These are phyloP conservation scores for Tetradesmus lagerheimii DNA, from an alignment of 139 green algal genomes.

Conservation along the genomic window DNA sequence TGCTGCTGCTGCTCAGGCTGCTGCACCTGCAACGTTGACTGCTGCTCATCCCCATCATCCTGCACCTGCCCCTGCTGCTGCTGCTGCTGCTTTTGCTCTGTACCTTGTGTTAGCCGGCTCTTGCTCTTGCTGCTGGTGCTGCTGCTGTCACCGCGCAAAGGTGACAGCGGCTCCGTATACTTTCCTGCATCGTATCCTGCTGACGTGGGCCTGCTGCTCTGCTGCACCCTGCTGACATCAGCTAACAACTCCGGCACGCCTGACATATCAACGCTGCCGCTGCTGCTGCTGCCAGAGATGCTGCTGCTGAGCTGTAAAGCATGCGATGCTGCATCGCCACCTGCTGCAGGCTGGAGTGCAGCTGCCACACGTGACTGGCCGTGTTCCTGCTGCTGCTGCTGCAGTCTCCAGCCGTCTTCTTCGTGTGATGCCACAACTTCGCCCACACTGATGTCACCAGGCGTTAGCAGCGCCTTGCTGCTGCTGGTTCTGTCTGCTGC, in stretches of 20 bases:
- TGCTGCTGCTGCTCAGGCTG: background rate
- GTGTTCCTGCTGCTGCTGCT: background rate
- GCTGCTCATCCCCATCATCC: too few species aligned
- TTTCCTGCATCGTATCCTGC: slow-evolving; percentile 27
- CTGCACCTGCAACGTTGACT: too few species aligned
- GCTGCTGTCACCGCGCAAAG: background rate
- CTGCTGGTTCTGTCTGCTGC: background rate
- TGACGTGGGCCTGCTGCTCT: slow-evolving; percentile 3
- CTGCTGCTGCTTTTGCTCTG: background rate
- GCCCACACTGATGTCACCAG: slow-evolving; percentile 1
- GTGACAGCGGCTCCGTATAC: slow-evolving; percentile 1
- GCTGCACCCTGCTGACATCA: slow-evolving; percentile 30
- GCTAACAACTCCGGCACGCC: slow-evolving; percentile 27
- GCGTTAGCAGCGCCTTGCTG: background rate
- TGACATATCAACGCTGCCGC: background rate
- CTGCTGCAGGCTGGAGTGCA: background rate
- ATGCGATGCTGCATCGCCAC: background rate
- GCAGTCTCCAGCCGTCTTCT: background rate
- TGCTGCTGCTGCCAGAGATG: slow-evolving; percentile 21
- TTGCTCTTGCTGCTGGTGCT: background rate
- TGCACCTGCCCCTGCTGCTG: background rate
- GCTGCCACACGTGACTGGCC: background rate
- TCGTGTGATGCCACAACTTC: background rate
- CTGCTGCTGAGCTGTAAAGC: background rate
- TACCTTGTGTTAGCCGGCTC: background rate